Evolutionary conservation across 495 filamentous ascomycete species (phyloP), one percentile per base, ranked within the genome.

Genomic region (Margaritispora aquatica): DNA sequence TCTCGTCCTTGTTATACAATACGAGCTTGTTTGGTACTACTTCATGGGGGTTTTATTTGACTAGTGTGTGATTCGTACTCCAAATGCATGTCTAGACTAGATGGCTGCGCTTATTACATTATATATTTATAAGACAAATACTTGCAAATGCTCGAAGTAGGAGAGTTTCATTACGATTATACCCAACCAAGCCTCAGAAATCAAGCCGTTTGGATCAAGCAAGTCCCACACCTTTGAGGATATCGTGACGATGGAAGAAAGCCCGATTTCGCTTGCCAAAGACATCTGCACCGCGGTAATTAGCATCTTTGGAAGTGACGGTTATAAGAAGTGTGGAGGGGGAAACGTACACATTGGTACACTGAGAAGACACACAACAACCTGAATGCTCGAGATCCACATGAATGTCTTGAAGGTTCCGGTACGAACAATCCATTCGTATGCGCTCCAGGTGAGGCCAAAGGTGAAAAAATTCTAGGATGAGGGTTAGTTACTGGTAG

Each of bases 391-490:
- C 11, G 80, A 86, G 51, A 96, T 75, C 20, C 81, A 77, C 52
- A 86, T 81, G 73, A 97, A 95, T 0, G 82, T 79, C 11, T 76
- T 76, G 60, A 76, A 79, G 26, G 87, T 79, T 0, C 84, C 81
- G 15, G 70, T 70, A 23, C 67, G 20, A 2, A 86, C 71, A 10
- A 97, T 72, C 92, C 92, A 96, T 26, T 90, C 72, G 63, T 88
- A 96, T 2, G 89, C 90, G 58, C 80, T 84, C 58, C 84, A 92
- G 0, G 92, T 96, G 34, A 97, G 74, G 5, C 82, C 87, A 63
- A 96, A 96, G 65, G 84, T 88, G 75, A 97, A 94, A 57, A 96
- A 77, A 63, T 96, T 96, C 72, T 66, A 20, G 44, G 21, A 23
- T 26, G 36, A 47, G 10, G 46, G 51, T 22, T 15, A 20, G 38